Evolutionary conservation across 495 filamentous ascomycete species (phyloP).

Genomic region (Niebla homalea): DNA sequence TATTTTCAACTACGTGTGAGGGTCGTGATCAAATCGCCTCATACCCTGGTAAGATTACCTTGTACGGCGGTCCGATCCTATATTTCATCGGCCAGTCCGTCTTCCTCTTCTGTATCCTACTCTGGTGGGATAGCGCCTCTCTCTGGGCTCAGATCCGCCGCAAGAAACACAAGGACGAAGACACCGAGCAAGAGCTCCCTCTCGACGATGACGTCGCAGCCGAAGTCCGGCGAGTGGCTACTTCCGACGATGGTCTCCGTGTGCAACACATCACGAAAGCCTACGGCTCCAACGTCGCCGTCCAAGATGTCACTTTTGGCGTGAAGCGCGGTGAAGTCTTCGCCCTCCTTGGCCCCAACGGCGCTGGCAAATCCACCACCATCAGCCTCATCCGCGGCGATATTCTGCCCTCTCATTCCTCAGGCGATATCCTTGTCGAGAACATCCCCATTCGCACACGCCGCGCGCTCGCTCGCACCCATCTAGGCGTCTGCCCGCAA

Average conservation of each 20-base stretch:
- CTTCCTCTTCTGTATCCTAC: constrained; percentile 49
- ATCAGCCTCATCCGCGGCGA: constrained; percentile 81
- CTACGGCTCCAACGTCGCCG: constrained; percentile 55
- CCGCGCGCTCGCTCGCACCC: constrained; percentile 49
- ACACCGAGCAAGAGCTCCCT: constrained; percentile 31
- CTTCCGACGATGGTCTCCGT: constrained; percentile 51
- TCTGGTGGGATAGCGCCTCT: constrained; percentile 60
- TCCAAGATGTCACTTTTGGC: constrained; percentile 72
- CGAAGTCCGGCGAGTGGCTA: constrained; percentile 33
- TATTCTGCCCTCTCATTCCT: constrained; percentile 44
- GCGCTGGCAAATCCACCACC: constrained; percentile 76
- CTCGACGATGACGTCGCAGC: constrained; percentile 33
- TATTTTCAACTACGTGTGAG: constrained; percentile 60
- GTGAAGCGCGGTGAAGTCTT: constrained; percentile 68
- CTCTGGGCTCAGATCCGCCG: constrained; percentile 31
- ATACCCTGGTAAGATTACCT: constrained; percentile 55
- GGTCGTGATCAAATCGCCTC: constrained; percentile 40
- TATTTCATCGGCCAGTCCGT: constrained; percentile 60
- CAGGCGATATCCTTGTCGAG: constrained; percentile 64
- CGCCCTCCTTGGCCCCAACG: constrained; percentile 76
- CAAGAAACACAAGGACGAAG: constrained; percentile 20
- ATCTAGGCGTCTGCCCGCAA: constrained; percentile 56
- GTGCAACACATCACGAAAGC: constrained; percentile 64
- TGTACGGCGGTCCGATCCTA: constrained; percentile 68
- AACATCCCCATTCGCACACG: constrained; percentile 50